phyloP scores from a whole-genome alignment of 768 basidiomycete genomes.

The Boletellus ananiceps region DNA sequence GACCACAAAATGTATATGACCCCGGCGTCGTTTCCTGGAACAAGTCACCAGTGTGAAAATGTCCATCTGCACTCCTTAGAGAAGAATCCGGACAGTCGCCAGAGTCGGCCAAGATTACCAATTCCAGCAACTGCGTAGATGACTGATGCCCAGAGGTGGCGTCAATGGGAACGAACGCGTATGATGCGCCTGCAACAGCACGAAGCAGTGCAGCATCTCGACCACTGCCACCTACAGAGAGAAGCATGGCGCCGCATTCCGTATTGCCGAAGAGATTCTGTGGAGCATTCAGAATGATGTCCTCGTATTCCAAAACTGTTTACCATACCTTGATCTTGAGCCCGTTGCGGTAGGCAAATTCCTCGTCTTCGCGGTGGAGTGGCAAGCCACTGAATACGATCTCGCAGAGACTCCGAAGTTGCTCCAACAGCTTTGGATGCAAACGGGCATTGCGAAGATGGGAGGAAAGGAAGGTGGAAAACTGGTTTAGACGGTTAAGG shows the following conservation, averaged over 20 bases:
- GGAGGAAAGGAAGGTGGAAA: slow-evolving; percentile 60
- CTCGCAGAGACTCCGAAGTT: slow-evolving; percentile 55
- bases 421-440: slow-evolving; percentile 55
- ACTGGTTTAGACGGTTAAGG: slow-evolving; percentile 74
- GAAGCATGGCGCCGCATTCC: slow-evolving; percentile 70
- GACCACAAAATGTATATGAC: slow-evolving; percentile 60
- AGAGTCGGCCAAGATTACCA: slow-evolving; percentile 65
- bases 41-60: slow-evolving; percentile 81
- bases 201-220: slow-evolving; percentile 49
- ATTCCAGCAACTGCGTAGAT: slow-evolving; percentile 54
- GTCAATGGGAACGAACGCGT: slow-evolving; percentile 61
- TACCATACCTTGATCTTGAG: slow-evolving; percentile 57
- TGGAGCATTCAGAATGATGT: slow-evolving; percentile 19
- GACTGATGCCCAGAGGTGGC: slow-evolving; percentile 46
- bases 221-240: slow-evolving; percentile 52
- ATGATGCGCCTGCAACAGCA: slow-evolving; percentile 58
- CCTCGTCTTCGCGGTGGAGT: slow-evolving; percentile 63
- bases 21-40: slow-evolving; percentile 62
- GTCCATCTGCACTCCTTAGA: slow-evolving; percentile 56
- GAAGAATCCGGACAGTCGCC: slow-evolving; percentile 62
- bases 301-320: slow-evolving; percentile 10
- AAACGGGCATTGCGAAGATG: slow-evolving; percentile 59
- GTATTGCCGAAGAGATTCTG: slow-evolving; percentile 82
- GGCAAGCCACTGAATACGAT: slow-evolving; percentile 64
- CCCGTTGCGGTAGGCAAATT: slow-evolving; percentile 61